These are phyloP conservation scores for Oldenlandia corymbosa DNA, from an alignment of 257 asterid genomes.

Conservation along the genomic window DNA sequence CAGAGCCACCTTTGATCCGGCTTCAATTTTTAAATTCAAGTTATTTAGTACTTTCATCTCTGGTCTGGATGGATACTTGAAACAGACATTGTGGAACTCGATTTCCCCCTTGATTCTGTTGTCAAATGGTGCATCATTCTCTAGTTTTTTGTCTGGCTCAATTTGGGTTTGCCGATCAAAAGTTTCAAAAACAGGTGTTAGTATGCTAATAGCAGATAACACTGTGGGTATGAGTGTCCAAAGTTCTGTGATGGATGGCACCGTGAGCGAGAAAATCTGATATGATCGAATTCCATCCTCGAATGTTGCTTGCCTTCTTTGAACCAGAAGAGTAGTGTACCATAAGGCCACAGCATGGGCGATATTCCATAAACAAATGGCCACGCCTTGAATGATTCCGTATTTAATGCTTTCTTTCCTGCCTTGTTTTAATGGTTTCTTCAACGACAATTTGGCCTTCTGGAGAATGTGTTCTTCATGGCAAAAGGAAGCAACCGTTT, in stretches of 20 bases:
- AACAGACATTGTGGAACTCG: constrained; percentile 43
- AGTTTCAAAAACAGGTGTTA: constrained; percentile 60
- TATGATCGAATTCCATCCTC: constrained; percentile 64
- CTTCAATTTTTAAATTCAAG: constrained; percentile 54
- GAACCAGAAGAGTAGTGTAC: constrained; percentile 58
- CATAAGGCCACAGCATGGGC: constrained; percentile 82
- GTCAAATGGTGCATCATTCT: constrained; percentile 26
- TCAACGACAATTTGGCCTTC: constrained; percentile 43
- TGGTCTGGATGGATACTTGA: constrained; percentile 56
- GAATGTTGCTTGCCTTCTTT: constrained; percentile 55
- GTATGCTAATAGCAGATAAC: constrained; percentile 59
- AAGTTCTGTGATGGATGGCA: constrained; percentile 73
- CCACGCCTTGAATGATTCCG: constrained; percentile 65
- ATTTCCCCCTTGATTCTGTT: constrained; percentile 49
- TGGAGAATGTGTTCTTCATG: constrained; percentile 55
- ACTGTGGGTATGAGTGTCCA: constrained; percentile 80
- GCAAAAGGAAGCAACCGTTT: constrained; percentile 68
- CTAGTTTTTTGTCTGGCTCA: constrained; percentile 53
- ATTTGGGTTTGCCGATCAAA: constrained; percentile 62
- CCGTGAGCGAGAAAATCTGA: constrained; percentile 76
- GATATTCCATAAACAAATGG: constrained; percentile 76
- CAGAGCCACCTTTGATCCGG: constrained; percentile 59
- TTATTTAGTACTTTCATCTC: constrained; percentile 50
- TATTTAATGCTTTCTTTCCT: constrained; percentile 55
- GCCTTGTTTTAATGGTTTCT: constrained; percentile 44